Base-by-base conservation (phyloP, 495 filamentous ascomycete species). In the Mytilinidion resinicola region DNA sequence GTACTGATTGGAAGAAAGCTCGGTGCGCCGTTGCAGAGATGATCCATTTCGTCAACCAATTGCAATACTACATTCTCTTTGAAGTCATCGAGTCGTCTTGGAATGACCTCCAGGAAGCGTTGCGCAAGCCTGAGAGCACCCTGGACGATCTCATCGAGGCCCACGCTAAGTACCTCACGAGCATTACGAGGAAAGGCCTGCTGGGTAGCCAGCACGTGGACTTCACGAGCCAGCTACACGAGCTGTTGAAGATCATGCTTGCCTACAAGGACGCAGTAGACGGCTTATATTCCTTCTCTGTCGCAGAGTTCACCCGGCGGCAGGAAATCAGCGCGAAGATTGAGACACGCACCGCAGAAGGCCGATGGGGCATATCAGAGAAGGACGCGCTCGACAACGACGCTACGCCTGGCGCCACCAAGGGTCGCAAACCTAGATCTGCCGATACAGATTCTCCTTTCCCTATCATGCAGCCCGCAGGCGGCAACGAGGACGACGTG, bases 1-100 rank as follows among this genome's bases (percentile, higher is more conserved):
- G 86, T 15, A 72, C 82, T 34, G 89, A 92, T 41, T 99, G 95
- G 95, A 96, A 96, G 69, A 80, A 74, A 21, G 91, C 91, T 35
- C 79, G 92, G 63, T 90, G 93, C 44, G 85, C 83, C 17, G 82
- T 96, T 15, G 91, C 92, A 17, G 95, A 97, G 70, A 99, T 99
- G 95, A 88, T 96, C 8, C 95, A 97, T 70, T 96, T 99, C 62
- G 88, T 97, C 65, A 87, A 88, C 56, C 95, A 99, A 71, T 80
- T 99, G 35, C 95, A 97, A 70, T 96, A 96, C 73, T 99, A 99
- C 72, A 96, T 99, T 64, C 81, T 99, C 15, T 96, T 96, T 66
- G 93, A 97, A 71, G 95, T 99, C 61, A 97, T 99, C 69, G 93
- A 97, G 72, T 83, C 85, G 53, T 88, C 86, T 53, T 99, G 95